Percentiles rank a stretch among this genome's conserved stretches.
Evolutionary conservation across 2,329 filamentous ascomycete species (phyloP).

Genomic region (Aspergillus ibericus): DNA sequence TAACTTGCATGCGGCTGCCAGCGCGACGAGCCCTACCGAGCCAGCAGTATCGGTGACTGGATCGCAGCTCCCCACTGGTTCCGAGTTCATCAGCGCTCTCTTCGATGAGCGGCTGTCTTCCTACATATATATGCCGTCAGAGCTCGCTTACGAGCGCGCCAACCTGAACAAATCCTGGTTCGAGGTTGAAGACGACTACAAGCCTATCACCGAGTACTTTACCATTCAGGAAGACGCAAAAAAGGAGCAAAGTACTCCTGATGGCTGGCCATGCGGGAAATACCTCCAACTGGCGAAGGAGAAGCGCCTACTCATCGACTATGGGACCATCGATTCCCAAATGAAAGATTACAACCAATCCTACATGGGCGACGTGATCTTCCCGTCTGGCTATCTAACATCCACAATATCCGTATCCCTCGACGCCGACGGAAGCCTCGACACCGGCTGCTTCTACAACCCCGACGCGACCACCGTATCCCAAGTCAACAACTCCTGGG

Average conservation of each 20-base stretch:
- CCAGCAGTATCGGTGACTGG: slow-evolving; percentile 44
- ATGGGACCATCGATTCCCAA: slow-evolving; percentile 58
- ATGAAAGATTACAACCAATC: slow-evolving; percentile 57
- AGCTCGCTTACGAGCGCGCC: slow-evolving; percentile 52
- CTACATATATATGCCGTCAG: slow-evolving; percentile 56
- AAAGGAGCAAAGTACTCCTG: slow-evolving; percentile 49
- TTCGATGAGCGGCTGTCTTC: slow-evolving; percentile 50
- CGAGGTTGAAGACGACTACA: slow-evolving; percentile 39
- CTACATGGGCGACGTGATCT: slow-evolving; percentile 54
- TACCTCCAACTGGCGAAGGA: slow-evolving; percentile 56
- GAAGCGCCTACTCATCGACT: slow-evolving; percentile 57
- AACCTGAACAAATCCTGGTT: slow-evolving; percentile 63
- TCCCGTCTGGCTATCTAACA: slow-evolving; percentile 49
- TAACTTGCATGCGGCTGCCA: slow-evolving; percentile 60
- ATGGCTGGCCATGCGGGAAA: slow-evolving; percentile 65
- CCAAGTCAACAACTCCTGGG: slow-evolving; percentile 56
- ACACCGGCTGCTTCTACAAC: slow-evolving; percentile 56
- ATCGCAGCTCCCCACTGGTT: slow-evolving; percentile 45
- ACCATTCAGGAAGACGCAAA: slow-evolving; percentile 37
- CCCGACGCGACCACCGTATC: slow-evolving; percentile 43
- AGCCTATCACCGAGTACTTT: slow-evolving; percentile 56
- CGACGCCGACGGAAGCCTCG: slow-evolving; percentile 43
- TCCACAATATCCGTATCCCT: slow-evolving; percentile 36
- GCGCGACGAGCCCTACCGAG: slow-evolving; percentile 42
- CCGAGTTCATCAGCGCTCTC: slow-evolving; percentile 49